phyloP scores from a whole-genome alignment of 1,139 yeast species.

The Zhuliangozyma blackwelliae region DNA sequence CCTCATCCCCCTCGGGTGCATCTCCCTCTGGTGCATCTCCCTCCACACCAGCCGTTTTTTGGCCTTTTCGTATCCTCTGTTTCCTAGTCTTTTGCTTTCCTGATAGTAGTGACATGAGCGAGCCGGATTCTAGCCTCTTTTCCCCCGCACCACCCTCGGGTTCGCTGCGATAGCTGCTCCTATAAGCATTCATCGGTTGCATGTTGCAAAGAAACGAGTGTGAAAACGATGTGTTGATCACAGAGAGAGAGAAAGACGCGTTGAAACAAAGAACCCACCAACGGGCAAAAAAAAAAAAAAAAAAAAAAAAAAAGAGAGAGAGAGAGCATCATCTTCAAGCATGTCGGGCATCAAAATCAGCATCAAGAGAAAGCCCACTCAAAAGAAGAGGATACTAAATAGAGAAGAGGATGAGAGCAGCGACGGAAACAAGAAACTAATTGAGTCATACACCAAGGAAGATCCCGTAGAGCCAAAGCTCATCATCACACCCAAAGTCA shows the following conservation, averaged over 20 bases:
- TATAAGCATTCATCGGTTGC: too few relatives aligned
- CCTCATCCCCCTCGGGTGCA: too few relatives aligned
- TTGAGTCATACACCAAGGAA: constrained; percentile 18
- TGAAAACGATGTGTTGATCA: too few relatives aligned
- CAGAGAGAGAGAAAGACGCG: too few relatives aligned
- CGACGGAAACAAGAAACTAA: constrained; percentile 14
- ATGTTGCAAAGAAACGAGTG: too few relatives aligned
- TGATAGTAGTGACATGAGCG: neutral
- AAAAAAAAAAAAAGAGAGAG: neutral
- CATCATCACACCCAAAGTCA: constrained; percentile 15
- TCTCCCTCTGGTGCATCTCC: too few relatives aligned
- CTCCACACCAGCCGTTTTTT: too few relatives aligned
- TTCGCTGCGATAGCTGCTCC: too few relatives aligned
- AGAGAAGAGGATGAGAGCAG: constrained; percentile 8
- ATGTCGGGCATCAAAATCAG: constrained; percentile 26
- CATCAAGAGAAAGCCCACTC: constrained; percentile 13
- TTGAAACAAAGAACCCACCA: too few relatives aligned
- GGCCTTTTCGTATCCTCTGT: constrained; percentile 25
- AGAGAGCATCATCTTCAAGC: too few relatives aligned
- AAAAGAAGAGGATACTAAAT: neutral
- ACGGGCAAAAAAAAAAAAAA: neutral
- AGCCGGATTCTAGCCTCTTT: too few relatives aligned
- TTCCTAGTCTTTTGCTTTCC: neutral
- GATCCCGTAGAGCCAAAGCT: constrained; percentile 2
- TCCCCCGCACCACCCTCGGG: too few relatives aligned